Conservation (phyloP, 176 grass and related monocot genomes). For the Elymus sibiricus region DNA sequence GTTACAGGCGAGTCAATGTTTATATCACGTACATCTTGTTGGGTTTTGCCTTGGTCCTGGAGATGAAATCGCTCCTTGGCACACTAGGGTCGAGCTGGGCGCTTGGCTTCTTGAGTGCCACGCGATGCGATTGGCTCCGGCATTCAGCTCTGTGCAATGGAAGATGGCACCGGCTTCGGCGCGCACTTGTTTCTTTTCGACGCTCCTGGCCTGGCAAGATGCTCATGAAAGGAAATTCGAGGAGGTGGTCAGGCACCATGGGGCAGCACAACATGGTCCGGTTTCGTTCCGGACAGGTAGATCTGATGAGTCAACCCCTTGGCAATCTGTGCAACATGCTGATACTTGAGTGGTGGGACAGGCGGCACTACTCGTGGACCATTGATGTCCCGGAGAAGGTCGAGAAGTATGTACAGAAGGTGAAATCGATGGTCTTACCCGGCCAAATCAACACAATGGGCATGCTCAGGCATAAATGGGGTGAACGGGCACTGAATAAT, state of each 20-base stretch:
- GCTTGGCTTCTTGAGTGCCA: neutral
- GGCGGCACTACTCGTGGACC: neutral
- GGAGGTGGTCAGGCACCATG: constrained; percentile 13
- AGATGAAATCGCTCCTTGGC: neutral
- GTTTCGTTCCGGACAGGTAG: neutral
- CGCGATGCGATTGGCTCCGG: neutral
- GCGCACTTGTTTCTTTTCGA: neutral
- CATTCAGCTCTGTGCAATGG: neutral
- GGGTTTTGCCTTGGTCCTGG: constrained; percentile 6
- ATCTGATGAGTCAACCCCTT: neutral
- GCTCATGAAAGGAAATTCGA: neutral
- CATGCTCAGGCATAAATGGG: constrained; percentile 12
- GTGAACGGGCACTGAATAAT: neutral
- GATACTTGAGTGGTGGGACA: constrained; percentile 11
- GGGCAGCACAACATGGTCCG: constrained; percentile 8
- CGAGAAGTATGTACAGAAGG: neutral
- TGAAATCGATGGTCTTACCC: neutral
- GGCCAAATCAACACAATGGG: neutral
- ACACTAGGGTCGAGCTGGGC: neutral
- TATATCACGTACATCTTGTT: constrained; percentile 27
- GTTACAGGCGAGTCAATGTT: neutral
- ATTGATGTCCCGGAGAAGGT: neutral
- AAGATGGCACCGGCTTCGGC: neutral
- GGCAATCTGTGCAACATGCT: too few species aligned
- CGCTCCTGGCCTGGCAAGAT: neutral